Conservation (phyloP, 805 yeast genomes). For the Scheffersomyces lignosus region DNA sequence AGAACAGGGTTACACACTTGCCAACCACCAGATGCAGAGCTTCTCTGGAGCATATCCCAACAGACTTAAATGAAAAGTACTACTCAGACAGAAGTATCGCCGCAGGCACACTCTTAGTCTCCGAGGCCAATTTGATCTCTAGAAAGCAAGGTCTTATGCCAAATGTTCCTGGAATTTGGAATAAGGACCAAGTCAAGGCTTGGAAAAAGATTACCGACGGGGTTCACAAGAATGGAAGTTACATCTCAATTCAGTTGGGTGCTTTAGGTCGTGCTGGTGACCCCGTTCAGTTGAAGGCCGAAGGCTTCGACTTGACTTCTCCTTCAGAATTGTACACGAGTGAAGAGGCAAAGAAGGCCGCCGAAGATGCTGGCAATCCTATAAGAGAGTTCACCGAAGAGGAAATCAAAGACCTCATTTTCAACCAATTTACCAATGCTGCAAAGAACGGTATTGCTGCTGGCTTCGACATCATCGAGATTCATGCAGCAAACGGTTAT, state of each 20-base stretch:
- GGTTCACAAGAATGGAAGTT: slow-evolving; percentile 13
- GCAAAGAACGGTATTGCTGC: slow-evolving; percentile 40
- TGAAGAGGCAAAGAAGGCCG: slow-evolving; percentile 35
- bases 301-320: slow-evolving; percentile 36
- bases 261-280: slow-evolving; percentile 23
- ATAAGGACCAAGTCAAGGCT: slow-evolving; percentile 23
- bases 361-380: slow-evolving; percentile 28
- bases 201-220: slow-evolving; percentile 22
- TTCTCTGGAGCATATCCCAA: slow-evolving; percentile 39
- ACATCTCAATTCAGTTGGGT: slow-evolving; percentile 14
- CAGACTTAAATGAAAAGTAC: slow-evolving; percentile 49
- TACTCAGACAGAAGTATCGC: slow-evolving; percentile 55
- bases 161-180: slow-evolving; percentile 16
- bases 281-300: slow-evolving; percentile 34
- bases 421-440: slow-evolving; percentile 41
- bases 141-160: slow-evolving; percentile 23
- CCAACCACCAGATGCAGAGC: slow-evolving; percentile 53
- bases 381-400: slow-evolving; percentile 23
- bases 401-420: slow-evolving; percentile 42
- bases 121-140: slow-evolving; percentile 61
- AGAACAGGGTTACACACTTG: slow-evolving; percentile 46
- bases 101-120: slow-evolving; percentile 58
- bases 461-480: slow-evolving; percentile 41
- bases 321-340: slow-evolving; percentile 39
- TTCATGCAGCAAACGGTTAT: slow-evolving; percentile 44